A percentile compares a stretch with the other conserved stretches of the same genome.
Evolutionary conservation across 176 grass and related monocot genomes (phyloP).

Genomic region (Otatea glauca): DNA sequence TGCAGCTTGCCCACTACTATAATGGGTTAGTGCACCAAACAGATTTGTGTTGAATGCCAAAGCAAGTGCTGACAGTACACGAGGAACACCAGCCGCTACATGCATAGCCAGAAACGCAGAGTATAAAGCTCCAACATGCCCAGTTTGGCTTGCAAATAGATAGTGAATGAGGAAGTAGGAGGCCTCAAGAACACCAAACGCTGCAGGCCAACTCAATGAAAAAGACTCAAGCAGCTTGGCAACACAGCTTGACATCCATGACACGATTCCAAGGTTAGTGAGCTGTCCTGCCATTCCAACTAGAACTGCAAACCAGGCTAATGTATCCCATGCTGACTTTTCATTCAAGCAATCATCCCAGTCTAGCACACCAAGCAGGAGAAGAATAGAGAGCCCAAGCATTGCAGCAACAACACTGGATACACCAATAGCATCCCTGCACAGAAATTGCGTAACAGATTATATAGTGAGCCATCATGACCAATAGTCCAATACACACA

Average conservation of each 20-base stretch:
- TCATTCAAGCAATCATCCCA: constrained; percentile 93
- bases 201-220: constrained; percentile 72
- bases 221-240: constrained; percentile 69
- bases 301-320: constrained; percentile 83
- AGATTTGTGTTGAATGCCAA: constrained; percentile 85
- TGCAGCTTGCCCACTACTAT: constrained; percentile 84
- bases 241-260: constrained; percentile 84
- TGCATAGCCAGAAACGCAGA: constrained; percentile 90
- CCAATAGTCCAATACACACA: not conserved
- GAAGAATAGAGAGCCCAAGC: constrained; percentile 91
- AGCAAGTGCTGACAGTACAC: constrained; percentile 66
- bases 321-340: constrained; percentile 90
- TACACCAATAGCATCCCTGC: constrained; percentile 69
- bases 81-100: constrained; percentile 72
- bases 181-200: constrained; percentile 73
- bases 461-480: not conserved
- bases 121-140: constrained; percentile 83
- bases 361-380: constrained; percentile 78
- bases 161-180: constrained; percentile 89
- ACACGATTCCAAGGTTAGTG: constrained; percentile 78
- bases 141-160: constrained; percentile 88
- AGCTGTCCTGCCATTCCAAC: constrained; percentile 88
- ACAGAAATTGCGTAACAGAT: constrained; percentile 8
- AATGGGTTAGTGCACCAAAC: constrained; percentile 81
- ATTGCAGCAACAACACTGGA: constrained; percentile 85